Percentiles rank a stretch among this genome's conserved stretches.
phyloP scores from a whole-genome alignment of 176 grass and related monocot genomes.

The Triticum timopheevii region DNA sequence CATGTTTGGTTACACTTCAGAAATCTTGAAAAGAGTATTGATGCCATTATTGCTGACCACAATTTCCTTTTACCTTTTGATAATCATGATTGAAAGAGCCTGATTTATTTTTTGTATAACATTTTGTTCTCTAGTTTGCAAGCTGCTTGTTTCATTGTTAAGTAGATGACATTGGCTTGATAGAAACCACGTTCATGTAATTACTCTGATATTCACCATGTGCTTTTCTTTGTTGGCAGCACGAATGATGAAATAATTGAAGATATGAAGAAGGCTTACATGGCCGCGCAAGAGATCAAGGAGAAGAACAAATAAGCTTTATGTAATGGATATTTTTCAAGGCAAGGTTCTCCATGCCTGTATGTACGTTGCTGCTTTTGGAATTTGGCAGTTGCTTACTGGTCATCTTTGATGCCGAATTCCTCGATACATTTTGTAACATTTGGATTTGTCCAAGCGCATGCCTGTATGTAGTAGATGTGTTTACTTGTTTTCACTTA shows the following conservation, averaged over 20 bases:
- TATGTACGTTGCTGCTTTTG: background rate
- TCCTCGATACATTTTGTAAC: too few relatives aligned
- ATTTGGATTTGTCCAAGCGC: too few relatives aligned
- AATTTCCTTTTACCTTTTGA: background rate
- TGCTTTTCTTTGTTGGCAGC: slow-evolving; percentile 46
- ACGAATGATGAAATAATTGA: slow-evolving; percentile 73
- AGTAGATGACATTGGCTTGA: background rate
- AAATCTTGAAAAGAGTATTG: background rate
- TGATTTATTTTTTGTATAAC: background rate
- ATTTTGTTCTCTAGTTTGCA: background rate
- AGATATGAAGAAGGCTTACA: slow-evolving; percentile 86
- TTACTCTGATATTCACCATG: background rate
- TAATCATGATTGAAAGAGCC: background rate
- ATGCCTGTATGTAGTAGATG: too few relatives aligned
- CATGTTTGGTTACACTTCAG: background rate
- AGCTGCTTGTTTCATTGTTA: slow-evolving; percentile 2
- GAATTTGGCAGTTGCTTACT: too few relatives aligned
- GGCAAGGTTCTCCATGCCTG: background rate
- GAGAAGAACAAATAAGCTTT: slow-evolving; percentile 32
- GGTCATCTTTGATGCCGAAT: too few relatives aligned
- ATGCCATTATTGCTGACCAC: background rate
- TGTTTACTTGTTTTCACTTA: too few relatives aligned
- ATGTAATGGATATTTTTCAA: background rate
- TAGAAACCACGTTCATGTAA: background rate
- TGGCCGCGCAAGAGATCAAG: slow-evolving; percentile 68